Percentiles rank a stretch among this genome's conserved stretches.
These are phyloP conservation scores for Favolaschia claudopus DNA, from an alignment of 768 basidiomycete genomes.

Conservation along the genomic window DNA sequence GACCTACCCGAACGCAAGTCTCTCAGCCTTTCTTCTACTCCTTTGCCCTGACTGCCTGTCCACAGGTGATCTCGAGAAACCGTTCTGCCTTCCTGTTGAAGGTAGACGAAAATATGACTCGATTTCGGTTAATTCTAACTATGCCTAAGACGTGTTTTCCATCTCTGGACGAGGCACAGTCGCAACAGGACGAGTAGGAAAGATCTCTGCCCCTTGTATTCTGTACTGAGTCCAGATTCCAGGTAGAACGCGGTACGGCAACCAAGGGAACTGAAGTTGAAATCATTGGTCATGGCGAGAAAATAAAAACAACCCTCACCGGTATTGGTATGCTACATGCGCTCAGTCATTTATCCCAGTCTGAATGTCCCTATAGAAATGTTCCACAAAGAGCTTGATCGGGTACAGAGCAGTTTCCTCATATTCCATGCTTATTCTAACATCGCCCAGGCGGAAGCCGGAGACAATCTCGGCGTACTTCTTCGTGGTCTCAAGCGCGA, in stretches of 20 bases:
- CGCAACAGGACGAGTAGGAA: constrained; percentile 86
- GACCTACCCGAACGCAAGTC: constrained; percentile 88
- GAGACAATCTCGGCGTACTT: constrained; percentile 98
- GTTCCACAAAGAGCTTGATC: constrained; percentile 99
- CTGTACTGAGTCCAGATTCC: constrained; percentile 2
- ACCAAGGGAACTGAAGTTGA: constrained; percentile 94
- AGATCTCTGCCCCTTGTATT: background rate
- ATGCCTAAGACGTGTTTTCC: constrained; percentile 81
- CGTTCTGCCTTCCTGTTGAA: constrained; percentile 96
- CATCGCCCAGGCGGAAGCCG: constrained; percentile 81
- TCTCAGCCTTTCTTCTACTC: background rate
- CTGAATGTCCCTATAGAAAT: constrained; percentile 69
- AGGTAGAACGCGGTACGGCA: constrained; percentile 93
- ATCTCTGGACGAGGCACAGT: constrained; percentile 99
- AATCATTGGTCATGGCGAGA: constrained; percentile 83
- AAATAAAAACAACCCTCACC: constrained; percentile 91
- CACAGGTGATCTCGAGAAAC: constrained; percentile 93
- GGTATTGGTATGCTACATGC: constrained; percentile 73
- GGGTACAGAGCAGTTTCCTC: constrained; percentile 53
- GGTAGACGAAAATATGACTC: constrained; percentile 46
- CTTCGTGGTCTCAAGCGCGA: constrained; percentile 98
- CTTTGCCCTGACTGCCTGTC: background rate
- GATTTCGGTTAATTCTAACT: background rate
- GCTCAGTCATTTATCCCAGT: background rate
- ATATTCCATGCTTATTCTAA: background rate